Evolutionary conservation across 2,329 filamentous ascomycete species (phyloP).

Genomic region (Seiridium cupressi): DNA sequence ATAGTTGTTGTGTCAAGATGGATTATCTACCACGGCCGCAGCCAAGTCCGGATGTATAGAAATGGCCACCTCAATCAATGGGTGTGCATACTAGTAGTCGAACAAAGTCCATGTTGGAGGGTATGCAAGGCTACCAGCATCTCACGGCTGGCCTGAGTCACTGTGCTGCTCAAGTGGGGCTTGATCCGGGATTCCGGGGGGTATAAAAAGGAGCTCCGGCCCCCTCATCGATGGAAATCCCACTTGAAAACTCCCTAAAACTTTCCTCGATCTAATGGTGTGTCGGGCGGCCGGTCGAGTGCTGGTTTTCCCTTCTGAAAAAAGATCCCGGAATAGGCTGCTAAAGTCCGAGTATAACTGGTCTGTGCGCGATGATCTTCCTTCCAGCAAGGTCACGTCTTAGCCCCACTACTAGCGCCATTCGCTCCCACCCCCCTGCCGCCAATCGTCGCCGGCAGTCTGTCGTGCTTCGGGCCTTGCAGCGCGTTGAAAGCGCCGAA

Average conservation of each 20-base stretch:
- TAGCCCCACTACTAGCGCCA: background rate
- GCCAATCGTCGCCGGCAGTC: background rate
- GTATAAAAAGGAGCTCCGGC: slow-evolving; percentile 33
- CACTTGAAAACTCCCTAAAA: slow-evolving; percentile 10
- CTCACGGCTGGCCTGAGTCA: slow-evolving; percentile 4
- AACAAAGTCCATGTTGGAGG: background rate
- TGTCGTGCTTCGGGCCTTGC: background rate
- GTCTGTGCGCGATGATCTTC: background rate
- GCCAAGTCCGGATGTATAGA: background rate
- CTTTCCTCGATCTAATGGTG: slow-evolving; percentile 13
- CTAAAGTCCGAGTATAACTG: slow-evolving; percentile 4
- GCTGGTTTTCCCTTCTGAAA: slow-evolving; percentile 6
- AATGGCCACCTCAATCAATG: background rate
- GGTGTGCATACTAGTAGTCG: background rate
- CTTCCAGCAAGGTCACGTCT: background rate
- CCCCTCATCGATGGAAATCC: slow-evolving; percentile 11
- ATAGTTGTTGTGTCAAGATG: background rate
- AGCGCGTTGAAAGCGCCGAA: background rate
- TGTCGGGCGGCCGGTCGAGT: slow-evolving; percentile 15
- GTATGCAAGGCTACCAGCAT: slow-evolving; percentile 2
- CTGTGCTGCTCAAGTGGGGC: background rate
- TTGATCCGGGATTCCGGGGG: slow-evolving; percentile 9
- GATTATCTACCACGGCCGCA: background rate
- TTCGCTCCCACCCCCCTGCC: background rate
- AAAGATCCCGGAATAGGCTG: background rate